Evolutionary conservation across 2,329 filamentous ascomycete species (phyloP).

Genomic region (Trichoderma guizhouense): DNA sequence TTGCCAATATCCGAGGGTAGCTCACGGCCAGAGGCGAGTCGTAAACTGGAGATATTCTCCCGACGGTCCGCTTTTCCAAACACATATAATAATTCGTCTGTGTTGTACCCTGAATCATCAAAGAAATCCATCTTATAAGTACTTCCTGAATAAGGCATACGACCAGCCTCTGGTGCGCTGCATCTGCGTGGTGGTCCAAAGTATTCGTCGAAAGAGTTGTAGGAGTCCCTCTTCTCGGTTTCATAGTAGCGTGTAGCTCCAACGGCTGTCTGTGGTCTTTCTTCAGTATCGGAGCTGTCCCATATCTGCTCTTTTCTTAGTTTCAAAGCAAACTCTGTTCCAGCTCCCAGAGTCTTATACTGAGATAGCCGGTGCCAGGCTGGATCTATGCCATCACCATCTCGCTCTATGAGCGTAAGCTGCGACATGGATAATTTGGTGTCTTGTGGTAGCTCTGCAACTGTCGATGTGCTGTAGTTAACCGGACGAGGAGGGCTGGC

Average conservation of each 20-base stretch:
- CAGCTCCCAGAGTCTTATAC: constrained; percentile 24
- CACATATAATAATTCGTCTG: constrained; percentile 21
- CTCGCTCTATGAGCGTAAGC: neutral
- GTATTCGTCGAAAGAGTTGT: constrained; percentile 1
- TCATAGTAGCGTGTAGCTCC: neutral
- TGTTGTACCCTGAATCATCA: neutral
- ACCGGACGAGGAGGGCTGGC: neutral
- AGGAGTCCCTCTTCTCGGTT: constrained; percentile 13
- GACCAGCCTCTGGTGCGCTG: neutral
- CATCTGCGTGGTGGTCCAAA: constrained; percentile 4
- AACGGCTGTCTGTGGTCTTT: neutral
- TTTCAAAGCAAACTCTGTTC: constrained; percentile 22
- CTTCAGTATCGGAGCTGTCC: constrained; percentile 9
- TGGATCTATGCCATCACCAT: neutral
- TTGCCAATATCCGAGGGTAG: constrained; percentile 3
- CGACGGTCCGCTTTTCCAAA: constrained; percentile 27
- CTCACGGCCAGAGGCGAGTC: constrained; percentile 15
- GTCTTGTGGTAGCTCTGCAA: neutral
- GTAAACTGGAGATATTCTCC: constrained; percentile 30
- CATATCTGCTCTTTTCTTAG: constrained; percentile 24
- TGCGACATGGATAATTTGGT: neutral
- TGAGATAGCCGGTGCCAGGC: constrained; percentile 18
- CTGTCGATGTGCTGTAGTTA: neutral
- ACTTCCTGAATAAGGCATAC: too few species aligned
- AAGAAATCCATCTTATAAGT: neutral